Evolutionary conservation across 257 asterid genomes (phyloP), one percentile per base, ranked within the genome.

Genomic region (Solanum stenotomum): DNA sequence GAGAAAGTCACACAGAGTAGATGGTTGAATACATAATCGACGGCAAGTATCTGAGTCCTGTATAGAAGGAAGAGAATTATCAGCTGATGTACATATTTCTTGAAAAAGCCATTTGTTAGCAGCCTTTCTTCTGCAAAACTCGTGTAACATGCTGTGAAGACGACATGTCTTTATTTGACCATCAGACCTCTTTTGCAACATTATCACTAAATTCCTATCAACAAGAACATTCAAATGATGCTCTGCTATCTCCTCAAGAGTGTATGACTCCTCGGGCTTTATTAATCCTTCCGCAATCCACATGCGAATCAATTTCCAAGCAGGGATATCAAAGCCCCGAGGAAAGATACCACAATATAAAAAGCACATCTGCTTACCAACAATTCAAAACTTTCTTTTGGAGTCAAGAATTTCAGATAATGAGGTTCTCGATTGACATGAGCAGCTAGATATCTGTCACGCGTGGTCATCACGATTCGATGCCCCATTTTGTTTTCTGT

Each of bases 391-490:
- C 96, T 91, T 84, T 91, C 94, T 0, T 6, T 0, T 5, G 0
- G 0, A 35, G 1, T 35, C 38, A 68, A 68, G 8, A 68, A 68
- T 29, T 68, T 68, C 23, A 68, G 22, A 5, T 13, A 0, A 13
- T 68, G 75, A 27, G 37, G 2, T 5, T 6, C 5, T 10, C 75
- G 71, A 84, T 2, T 88, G 6, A 70, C 82, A 88, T 12, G n/a
- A 5, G 1, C 5, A 2, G 92, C 94, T 84, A 94, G 89, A 46
- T 5, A 7, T 12, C 0, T 3, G 0, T 81, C 10, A 14, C 92
- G 90, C 4, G 92, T 93, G 1, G 93, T 93, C 13, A 93, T 85
- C 75, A 93, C 18, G n/a, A 94, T 87, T 85, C 92, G 90, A 14
- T 93, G 90, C 1, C 56, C 31, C 34, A 22, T 87, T 59, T 34